Conservation (phyloP, 805 yeast species). For the Lachancea thermotolerans region DNA sequence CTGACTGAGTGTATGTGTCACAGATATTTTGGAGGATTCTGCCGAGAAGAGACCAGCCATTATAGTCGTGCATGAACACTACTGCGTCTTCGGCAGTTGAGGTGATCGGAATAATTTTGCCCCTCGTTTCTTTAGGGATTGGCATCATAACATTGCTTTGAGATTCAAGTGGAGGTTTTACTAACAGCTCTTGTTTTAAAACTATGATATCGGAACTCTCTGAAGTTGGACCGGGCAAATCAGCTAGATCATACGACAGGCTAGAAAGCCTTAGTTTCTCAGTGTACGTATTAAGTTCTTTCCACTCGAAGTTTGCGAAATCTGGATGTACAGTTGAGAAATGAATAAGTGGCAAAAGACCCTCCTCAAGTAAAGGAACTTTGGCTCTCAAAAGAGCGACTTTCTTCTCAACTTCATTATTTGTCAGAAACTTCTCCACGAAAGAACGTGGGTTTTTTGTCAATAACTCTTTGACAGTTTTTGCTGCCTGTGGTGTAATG, state of each 20-base stretch:
- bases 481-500: conserved; percentile 32
- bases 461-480: conserved; percentile 27
- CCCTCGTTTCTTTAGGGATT: conserved; percentile 55
- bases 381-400: conserved; percentile 55
- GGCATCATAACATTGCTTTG: conserved; percentile 39
- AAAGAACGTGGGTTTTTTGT: conserved; percentile 31
- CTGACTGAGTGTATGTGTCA: conserved; percentile 23
- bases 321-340: conserved; percentile 56
- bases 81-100: conserved; percentile 37
- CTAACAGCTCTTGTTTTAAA: conserved; percentile 41
- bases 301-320: conserved; percentile 59
- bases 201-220: conserved; percentile 40
- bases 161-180: conserved; percentile 53
- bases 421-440: conserved; percentile 34
- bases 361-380: conserved; percentile 50
- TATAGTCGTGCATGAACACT: conserved; percentile 64
- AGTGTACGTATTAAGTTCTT: conserved; percentile 56
- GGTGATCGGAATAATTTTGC: conserved; percentile 55
- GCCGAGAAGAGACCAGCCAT: conserved; percentile 86
- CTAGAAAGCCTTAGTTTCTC: conserved; percentile 36
- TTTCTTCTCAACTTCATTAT: conserved; percentile 30
- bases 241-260: conserved; percentile 37
- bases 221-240: conserved; percentile 30
- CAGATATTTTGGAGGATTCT: conserved; percentile 61
- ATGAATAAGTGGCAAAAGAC: conserved; percentile 53